Base-by-base conservation (phyloP, 2,329 filamentous ascomycete species). In the Aureobasidium mangrovei region DNA sequence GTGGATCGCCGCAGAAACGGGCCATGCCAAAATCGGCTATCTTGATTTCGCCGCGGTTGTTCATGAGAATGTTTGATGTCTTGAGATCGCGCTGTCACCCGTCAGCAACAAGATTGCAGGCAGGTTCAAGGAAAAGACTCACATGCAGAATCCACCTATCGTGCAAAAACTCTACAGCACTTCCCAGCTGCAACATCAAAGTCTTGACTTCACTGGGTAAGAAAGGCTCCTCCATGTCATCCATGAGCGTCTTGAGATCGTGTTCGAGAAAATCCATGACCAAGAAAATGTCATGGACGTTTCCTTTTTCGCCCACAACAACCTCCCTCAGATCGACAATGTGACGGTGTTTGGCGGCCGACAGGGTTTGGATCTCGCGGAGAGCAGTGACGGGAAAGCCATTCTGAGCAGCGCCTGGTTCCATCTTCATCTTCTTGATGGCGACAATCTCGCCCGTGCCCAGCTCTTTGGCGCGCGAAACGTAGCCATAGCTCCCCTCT, bases 21-120 rank as follows among this genome's bases (percentile, higher is more conserved):
- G 93, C 91, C 89, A 98, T 96, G 69, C 93, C 93, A 67, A 98
- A 98, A 71, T 98, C 93, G 57, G 93, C 93, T 60, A 98, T 85
- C 71, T 96, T 96, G 70, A 98, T 84, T 68, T 87, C 84, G 43
- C 93, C 93, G 43, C 90, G 87, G 74, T 97, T 97, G 74, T 89
- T 94, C 72, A 98, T 85, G 44, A 98, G 83, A 44, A 98, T 83
- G 65, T 95, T 95, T 46, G 87, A 91, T 3, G 90, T 94, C 71
- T 95, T 95, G 64, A 95, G 82, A 71, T 96, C 91, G 55, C 91
- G 88, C 72, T 93, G 55, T 26, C 12, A 5, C 8, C 4, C 7
- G 24, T 40, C n/a, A 51, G 33, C 18, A 31, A 39, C 10, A 12
- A 7, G 47, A 26, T 26, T 36, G 31, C 36, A 4, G 12, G 3